Conservation (phyloP, 2,329 filamentous ascomycete species). For the Pseudogymnoascus sp. region DNA sequence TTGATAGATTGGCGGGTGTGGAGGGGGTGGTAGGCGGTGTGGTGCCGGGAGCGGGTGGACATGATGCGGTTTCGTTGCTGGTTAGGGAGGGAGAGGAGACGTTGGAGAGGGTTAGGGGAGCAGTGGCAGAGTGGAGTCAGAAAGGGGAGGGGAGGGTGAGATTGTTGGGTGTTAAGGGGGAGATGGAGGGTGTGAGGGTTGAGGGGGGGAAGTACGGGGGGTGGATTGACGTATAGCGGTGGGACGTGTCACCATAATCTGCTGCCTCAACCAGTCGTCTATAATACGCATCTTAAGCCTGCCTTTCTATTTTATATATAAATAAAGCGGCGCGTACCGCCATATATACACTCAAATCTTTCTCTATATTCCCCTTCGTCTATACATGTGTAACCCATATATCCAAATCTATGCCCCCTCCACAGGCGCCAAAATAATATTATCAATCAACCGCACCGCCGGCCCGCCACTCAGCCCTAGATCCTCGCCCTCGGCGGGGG, state of each 20-base stretch:
- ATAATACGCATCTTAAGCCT: too few relatives aligned
- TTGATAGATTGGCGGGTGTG: conserved; percentile 64
- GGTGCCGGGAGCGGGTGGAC: conserved; percentile 89
- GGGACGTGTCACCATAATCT: too few relatives aligned
- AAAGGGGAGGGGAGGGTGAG: conserved; percentile 55
- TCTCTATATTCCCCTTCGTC: neutral
- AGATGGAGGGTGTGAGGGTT: conserved; percentile 56
- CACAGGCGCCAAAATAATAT: conserved; percentile 60
- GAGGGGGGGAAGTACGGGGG: conserved; percentile 28
- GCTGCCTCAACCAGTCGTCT: too few relatives aligned
- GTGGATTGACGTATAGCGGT: neutral
- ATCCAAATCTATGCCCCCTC: neutral
- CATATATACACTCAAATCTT: neutral
- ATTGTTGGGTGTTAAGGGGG: conserved; percentile 61
- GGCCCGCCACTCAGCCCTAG: conserved; percentile 65
- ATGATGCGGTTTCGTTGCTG: conserved; percentile 78
- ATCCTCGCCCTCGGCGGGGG: conserved; percentile 61
- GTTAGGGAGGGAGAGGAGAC: conserved; percentile 65
- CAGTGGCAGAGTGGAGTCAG: conserved; percentile 58
- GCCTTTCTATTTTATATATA: too few relatives aligned
- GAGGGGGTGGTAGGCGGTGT: conserved; percentile 83
- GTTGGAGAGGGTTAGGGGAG: conserved; percentile 47
- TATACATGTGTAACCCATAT: neutral
- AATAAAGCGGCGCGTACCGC: neutral
- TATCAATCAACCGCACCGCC: conserved; percentile 84